phyloP scores from a whole-genome alignment of 1,284 basidiomycete species.

The Filobasidium uniguttulatum region DNA sequence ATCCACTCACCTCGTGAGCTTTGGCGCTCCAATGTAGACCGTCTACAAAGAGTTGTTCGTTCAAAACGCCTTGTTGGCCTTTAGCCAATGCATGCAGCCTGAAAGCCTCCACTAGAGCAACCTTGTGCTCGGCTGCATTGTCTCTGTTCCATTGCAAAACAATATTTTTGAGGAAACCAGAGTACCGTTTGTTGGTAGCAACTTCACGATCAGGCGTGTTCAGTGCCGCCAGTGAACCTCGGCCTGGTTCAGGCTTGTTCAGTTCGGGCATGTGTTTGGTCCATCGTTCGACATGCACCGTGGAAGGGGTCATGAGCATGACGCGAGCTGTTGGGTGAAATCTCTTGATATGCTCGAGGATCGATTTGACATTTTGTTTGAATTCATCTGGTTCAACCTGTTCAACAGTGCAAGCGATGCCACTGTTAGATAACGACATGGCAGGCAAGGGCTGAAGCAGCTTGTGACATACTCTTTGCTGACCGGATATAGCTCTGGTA shows the following conservation, averaged over 20 bases:
- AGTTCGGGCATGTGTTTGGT: not conserved
- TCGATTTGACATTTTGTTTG: conserved; percentile 3
- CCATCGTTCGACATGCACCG: conserved; percentile 5
- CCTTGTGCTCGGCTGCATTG: not conserved
- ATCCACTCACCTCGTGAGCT: conserved; percentile 5
- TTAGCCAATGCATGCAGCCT: conserved; percentile 6
- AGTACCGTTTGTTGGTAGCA: conserved; percentile 1
- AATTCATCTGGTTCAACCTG: conserved; percentile 7
- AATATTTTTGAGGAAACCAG: not conserved
- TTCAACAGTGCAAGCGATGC: no score
- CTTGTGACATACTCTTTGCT: no score
- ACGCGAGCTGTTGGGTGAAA: conserved; percentile 1
- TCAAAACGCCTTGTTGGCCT: conserved; percentile 1
- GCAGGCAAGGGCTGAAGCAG: no score
- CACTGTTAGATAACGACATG: no score
- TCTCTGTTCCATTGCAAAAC: not conserved
- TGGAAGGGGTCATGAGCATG: conserved; percentile 10
- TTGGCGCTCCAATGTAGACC: conserved; percentile 8
- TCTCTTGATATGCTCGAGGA: not conserved
- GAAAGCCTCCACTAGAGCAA: conserved; percentile 5
- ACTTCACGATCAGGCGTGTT: not conserved
- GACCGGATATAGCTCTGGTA: no score
- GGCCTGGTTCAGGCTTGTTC: not conserved
- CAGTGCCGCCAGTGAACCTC: not conserved
- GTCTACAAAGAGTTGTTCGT: conserved; percentile 4